Evolutionary conservation across 1,284 basidiomycete genomes (phyloP), one percentile per base, ranked within the genome.

Genomic region (Malassezia obtusa): DNA sequence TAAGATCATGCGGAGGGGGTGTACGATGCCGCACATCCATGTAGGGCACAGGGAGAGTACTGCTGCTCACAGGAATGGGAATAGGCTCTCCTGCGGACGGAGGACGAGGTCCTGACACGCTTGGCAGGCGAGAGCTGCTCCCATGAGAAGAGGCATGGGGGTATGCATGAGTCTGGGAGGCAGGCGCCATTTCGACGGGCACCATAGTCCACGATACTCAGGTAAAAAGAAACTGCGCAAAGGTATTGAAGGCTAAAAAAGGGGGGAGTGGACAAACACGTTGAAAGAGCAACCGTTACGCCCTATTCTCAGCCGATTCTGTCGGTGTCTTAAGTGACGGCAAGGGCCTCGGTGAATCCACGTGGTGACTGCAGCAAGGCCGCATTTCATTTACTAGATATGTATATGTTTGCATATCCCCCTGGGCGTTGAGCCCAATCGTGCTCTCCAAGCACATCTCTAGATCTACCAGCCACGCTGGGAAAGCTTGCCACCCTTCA

Each of bases 401-500:
- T 40, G 38, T 40, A 40, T 6, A 40, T 36, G n/a, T 36, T n/a
- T 36, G 35, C 35, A 36, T 15, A 21, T 36, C 35, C n/a, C n/a
- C n/a, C n/a, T n/a, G n/a, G n/a, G n/a, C n/a, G n/a, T n/a, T n/a
- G n/a, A n/a, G n/a, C n/a, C n/a, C n/a, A n/a, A n/a, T n/a, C n/a
- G n/a, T n/a, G n/a, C n/a, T n/a, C n/a, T n/a, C n/a, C n/a, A n/a
- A n/a, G n/a, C 33, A 38, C 4, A 25, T 37, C 11, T 12, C 4
- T 4, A 21, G 28, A 30, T n/a, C 58, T 62, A 73, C 68, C 67
- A 70, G 45, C 70, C 70, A 28, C 71, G 67, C 30, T 61, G 54
- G 11, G 67, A 59, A 24, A 73, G 57, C 45, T 64, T 60, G 45
- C 69, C 69, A 36, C 67, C 67, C 49, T 59, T 63, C 59, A 75